Evolutionary conservation across 2,329 filamentous ascomycete species (phyloP).

Genomic region (Chrysoporthe cubensis): DNA sequence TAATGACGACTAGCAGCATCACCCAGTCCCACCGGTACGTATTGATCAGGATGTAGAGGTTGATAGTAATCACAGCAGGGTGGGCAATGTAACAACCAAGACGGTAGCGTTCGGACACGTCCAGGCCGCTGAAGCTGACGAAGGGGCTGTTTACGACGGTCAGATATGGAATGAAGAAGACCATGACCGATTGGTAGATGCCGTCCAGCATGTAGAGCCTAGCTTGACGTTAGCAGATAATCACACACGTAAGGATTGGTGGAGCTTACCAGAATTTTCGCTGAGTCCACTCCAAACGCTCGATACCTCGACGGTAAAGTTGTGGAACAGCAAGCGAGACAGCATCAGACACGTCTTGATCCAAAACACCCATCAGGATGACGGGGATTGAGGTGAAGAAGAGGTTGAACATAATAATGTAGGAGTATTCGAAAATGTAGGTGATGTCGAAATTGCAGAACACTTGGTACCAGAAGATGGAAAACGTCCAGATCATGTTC

Average conservation of each 20-base stretch:
- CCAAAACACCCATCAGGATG: conserved; percentile 93
- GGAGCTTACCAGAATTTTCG: conserved; percentile 86
- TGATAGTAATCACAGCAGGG: conserved; percentile 84
- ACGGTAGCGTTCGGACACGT: conserved; percentile 77
- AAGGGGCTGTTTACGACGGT: conserved; percentile 72
- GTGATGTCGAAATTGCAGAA: conserved; percentile 96
- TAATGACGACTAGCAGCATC: conserved; percentile 77
- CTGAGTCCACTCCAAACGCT: conserved; percentile 95
- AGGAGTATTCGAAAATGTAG: conserved; percentile 96
- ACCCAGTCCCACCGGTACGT: conserved; percentile 99
- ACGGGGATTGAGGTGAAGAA: conserved; percentile 95
- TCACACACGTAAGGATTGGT: background rate
- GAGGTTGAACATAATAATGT: conserved; percentile 95
- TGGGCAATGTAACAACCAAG: conserved; percentile 88
- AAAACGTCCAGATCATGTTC: conserved; percentile 97
- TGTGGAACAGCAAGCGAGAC: conserved; percentile 94
- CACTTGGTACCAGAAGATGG: conserved; percentile 96
- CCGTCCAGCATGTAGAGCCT: conserved; percentile 95
- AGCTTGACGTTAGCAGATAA: conserved; percentile 36
- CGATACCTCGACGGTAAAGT: conserved; percentile 92
- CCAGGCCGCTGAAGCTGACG: conserved; percentile 72
- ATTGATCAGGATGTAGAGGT: conserved; percentile 93
- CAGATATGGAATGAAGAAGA: conserved; percentile 90
- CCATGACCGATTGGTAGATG: conserved; percentile 90
- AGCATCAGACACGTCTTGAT: conserved; percentile 94